Percentiles rank a stretch among this genome's conserved stretches.
These are phyloP conservation scores for Saturnispora quitensis DNA, from an alignment of 805 yeast genomes.

Conservation along the genomic window DNA sequence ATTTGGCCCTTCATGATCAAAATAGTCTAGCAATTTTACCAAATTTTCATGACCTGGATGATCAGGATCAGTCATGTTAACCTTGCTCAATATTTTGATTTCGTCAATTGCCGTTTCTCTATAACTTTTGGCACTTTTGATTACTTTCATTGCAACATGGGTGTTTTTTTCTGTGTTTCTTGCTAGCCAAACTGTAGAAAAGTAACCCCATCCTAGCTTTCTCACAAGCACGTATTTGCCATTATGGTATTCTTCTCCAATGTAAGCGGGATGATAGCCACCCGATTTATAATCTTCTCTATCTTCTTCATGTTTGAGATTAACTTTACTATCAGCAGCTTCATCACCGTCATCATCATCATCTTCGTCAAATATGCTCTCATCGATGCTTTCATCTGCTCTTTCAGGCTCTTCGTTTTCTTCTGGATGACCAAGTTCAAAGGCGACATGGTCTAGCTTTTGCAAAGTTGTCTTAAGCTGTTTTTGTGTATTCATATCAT, in stretches of 20 bases:
- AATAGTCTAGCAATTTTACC: conserved; percentile 72
- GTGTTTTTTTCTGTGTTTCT: conserved; percentile 43
- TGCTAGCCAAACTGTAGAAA: conserved; percentile 93
- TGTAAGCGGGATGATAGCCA: conserved; percentile 90
- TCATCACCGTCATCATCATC: conserved; percentile 27
- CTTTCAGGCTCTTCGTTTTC: not conserved
- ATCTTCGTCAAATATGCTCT: conserved; percentile 16
- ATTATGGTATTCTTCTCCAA: conserved; percentile 77
- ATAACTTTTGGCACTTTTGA: conserved; percentile 82
- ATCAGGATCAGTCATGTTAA: conserved; percentile 48
- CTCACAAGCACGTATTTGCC: conserved; percentile 67
- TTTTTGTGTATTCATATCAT: not conserved
- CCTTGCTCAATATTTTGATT: conserved; percentile 64
- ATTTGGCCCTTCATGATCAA: conserved; percentile 80
- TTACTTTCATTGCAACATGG: conserved; percentile 92
- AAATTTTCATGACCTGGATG: conserved; percentile 82
- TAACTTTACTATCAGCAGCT: conserved; percentile 23
- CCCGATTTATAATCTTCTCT: conserved; percentile 79
- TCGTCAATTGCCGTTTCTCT: conserved; percentile 94
- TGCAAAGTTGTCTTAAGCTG: conserved; percentile 7
- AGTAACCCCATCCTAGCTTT: conserved; percentile 98
- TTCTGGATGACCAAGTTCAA: conserved; percentile 14
- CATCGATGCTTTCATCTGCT: not conserved
- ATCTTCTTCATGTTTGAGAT: conserved; percentile 58
- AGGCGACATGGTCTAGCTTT: conserved; percentile 5